Evolutionary conservation across 768 basidiomycete species (phyloP).

Genomic region (Nevesoporus exiguus): DNA sequence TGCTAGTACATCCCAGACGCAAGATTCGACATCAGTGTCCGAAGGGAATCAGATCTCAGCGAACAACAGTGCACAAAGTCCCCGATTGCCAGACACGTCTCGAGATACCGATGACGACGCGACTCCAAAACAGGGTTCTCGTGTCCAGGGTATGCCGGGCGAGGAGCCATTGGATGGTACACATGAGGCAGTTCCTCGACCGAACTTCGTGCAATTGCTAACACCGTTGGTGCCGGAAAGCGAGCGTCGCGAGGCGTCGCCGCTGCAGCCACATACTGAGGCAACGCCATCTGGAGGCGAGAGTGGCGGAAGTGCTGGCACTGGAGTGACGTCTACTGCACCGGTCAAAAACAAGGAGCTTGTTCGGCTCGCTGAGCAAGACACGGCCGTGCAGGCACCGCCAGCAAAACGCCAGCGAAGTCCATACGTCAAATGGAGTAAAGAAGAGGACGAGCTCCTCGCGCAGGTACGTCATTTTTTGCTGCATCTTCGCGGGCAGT

Average conservation of each 20-base stretch:
- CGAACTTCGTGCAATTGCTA: not conserved
- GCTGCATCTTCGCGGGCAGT: not conserved
- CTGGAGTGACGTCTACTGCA: not conserved
- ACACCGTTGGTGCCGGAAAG: not conserved
- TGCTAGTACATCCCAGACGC: not conserved
- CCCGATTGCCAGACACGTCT: not conserved
- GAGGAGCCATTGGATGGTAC: not conserved
- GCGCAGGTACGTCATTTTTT: slow-evolving; percentile 29
- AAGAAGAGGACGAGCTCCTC: slow-evolving; percentile 40
- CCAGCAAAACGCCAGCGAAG: slow-evolving; percentile 35
- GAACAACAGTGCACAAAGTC: not conserved
- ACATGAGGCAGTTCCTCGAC: not conserved
- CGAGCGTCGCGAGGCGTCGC: slow-evolving; percentile 9
- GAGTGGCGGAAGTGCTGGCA: not conserved
- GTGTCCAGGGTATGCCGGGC: not conserved
- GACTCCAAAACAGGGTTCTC: slow-evolving; percentile 20
- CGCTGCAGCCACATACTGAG: slow-evolving; percentile 5
- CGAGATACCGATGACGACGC: slow-evolving; percentile 7
- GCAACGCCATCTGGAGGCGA: slow-evolving; percentile 6
- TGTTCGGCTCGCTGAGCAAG: slow-evolving; percentile 30
- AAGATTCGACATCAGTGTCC: slow-evolving; percentile 4
- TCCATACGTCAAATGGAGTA: slow-evolving; percentile 43
- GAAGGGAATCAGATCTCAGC: not conserved
- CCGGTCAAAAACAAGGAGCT: slow-evolving; percentile 21
- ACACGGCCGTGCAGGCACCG: slow-evolving; percentile 11